A percentile compares a stretch with the other conserved stretches of the same genome.
Evolutionary conservation across 768 basidiomycete species (phyloP).

Genomic region (Erythrobasidium yunnanense): DNA sequence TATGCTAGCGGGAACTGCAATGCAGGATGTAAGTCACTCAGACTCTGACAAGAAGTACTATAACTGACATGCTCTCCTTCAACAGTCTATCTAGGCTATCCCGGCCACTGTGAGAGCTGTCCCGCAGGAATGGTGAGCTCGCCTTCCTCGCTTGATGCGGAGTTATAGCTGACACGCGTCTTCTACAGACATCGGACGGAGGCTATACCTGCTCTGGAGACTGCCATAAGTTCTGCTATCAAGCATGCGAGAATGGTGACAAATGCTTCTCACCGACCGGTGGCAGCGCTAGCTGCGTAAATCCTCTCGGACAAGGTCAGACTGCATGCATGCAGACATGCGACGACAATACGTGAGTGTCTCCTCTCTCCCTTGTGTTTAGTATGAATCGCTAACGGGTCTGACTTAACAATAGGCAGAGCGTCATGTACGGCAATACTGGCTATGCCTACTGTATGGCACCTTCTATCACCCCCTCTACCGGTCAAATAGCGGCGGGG

Average conservation of each 20-base stretch:
- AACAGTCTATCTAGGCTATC: too few relatives aligned
- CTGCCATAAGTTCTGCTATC: background rate
- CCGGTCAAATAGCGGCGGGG: too few relatives aligned
- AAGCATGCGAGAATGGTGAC: background rate
- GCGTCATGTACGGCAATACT: background rate
- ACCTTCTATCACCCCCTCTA: too few relatives aligned
- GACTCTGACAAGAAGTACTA: too few relatives aligned
- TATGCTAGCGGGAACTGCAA: background rate
- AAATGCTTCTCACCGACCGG: background rate
- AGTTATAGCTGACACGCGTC: background rate
- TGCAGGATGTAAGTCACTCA: background rate
- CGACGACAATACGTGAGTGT: background rate
- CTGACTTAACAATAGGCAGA: background rate
- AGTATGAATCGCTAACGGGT: background rate
- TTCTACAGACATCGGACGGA: background rate
- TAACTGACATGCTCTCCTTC: too few relatives aligned
- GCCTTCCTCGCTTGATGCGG: background rate
- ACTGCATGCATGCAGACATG: background rate
- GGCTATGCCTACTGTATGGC: background rate
- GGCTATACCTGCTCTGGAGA: background rate
- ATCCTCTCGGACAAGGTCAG: background rate
- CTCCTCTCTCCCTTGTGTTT: background rate
- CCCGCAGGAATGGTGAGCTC: background rate
- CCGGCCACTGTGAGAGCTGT: too few relatives aligned
- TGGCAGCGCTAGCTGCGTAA: background rate